Conservation (phyloP, 148 eudicot genomes). For the Rhododendron henanense region DNA sequence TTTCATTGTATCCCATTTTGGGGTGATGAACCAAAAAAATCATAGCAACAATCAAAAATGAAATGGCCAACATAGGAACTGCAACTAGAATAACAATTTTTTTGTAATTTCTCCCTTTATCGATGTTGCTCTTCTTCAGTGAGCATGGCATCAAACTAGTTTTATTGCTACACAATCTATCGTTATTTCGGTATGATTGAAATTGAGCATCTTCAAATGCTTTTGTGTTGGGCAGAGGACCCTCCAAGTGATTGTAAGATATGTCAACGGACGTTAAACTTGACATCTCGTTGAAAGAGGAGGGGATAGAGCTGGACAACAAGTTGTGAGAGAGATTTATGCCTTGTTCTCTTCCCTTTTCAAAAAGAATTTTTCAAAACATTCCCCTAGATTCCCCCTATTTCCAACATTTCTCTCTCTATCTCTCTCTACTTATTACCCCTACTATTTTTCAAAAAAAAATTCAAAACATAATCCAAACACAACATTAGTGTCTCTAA, state of each 20-base stretch:
- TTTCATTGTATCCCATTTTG: neutral
- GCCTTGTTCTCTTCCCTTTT: no score
- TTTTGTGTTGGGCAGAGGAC: neutral
- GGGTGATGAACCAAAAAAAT: neutral
- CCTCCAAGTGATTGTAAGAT: conserved; percentile 12
- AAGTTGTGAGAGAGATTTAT: conserved; percentile 10
- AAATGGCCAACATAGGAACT: neutral
- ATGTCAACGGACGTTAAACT: conserved; percentile 7
- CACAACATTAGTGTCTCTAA: conserved; percentile 8
- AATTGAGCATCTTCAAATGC: conserved; percentile 7
- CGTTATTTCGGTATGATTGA: neutral
- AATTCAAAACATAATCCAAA: no score
- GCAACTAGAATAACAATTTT: no score
- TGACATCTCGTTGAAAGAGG: conserved; percentile 1
- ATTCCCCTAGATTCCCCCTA: no score
- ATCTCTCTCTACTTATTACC: no score
- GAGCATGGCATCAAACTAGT: neutral
- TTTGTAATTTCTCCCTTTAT: no score
- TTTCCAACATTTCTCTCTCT: no score
- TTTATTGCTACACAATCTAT: neutral
- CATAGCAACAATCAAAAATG: neutral
- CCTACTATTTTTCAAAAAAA: no score
- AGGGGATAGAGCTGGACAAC: conserved; percentile 1
- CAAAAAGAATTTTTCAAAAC: no score
- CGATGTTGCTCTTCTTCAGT: no score